Conservation (phyloP, 495 filamentous ascomycete genomes). For the Ascobolus immersus region DNA sequence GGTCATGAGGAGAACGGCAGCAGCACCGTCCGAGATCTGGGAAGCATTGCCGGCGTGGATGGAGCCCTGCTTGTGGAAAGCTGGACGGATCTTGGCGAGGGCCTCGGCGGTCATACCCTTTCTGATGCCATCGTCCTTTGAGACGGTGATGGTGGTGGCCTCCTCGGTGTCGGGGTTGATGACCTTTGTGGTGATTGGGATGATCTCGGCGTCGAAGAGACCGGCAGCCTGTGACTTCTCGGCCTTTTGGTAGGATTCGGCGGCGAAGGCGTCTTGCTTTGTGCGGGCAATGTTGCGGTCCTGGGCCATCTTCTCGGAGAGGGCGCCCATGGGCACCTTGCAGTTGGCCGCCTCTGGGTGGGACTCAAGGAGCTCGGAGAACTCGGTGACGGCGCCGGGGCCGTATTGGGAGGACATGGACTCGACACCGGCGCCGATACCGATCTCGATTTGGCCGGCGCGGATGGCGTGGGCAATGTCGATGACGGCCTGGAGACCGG, state of each 20-base stretch:
- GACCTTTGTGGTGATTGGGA: constrained; percentile 54
- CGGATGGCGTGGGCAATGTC: constrained; percentile 82
- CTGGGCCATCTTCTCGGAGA: constrained; percentile 88
- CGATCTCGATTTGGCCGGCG: constrained; percentile 80
- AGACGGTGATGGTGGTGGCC: constrained; percentile 59
- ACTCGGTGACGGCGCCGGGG: constrained; percentile 72
- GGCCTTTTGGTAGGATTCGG: constrained; percentile 72
- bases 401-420: constrained; percentile 87
- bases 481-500: constrained; percentile 66
- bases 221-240: constrained; percentile 60
- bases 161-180: constrained; percentile 80
- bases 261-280: constrained; percentile 72
- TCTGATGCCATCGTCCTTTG: constrained; percentile 67
- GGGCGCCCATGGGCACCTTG: constrained; percentile 90
- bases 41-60: constrained; percentile 93
- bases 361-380: constrained; percentile 71
- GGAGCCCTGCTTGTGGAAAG: constrained; percentile 71
- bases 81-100: constrained; percentile 66
- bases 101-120: constrained; percentile 65
- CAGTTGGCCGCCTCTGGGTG: constrained; percentile 73
- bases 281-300: constrained; percentile 45
- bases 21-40: constrained; percentile 88
- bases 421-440: constrained; percentile 91
- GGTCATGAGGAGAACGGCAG: constrained; percentile 88
- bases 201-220: constrained; percentile 82